Base-by-base conservation (phyloP, 1,284 basidiomycete genomes). In the Ganoderma meredithae region DNA sequence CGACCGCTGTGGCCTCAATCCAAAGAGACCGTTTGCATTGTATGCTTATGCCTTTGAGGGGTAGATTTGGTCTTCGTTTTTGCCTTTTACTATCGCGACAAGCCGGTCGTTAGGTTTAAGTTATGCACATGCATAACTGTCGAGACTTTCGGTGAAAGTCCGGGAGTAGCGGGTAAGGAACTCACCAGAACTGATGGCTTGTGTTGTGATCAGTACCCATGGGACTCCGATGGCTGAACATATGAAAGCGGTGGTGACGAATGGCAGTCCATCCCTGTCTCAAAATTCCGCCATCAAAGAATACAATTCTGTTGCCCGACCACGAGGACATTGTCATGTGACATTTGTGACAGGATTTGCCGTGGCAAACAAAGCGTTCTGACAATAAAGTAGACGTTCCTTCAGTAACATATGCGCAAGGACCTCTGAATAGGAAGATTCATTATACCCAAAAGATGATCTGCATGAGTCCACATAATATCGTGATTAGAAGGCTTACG, bases 71-170 rank as follows among this genome's bases (percentile, higher is more conserved):
- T 22, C 10, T 13, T 13, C 10, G 9, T 33, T 55, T 19, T 17
- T 27, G 2, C 15, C 27, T 5, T 12, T 27, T 31, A 17, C 27
- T 55, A 27, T 12, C 6, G 17, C 13, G 9, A 31, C 27, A 55
- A 13, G 0, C 6, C 17, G 52, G 2, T 19, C 31, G 4, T 55
- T 31, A 27, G 52, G 5, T n/a, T n/a, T n/a, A n/a, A n/a, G n/a
- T 17, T 17, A 55, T 6, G 15, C 22, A 2, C 3, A 60, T 25
- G 22, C 15, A 60, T 25, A 3, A n/a, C 8, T 39, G 33, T 41
- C 40, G 47, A 41, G 39, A 40, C 15, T 25, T 55, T 55, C 70
- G 70, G 65, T 36, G 64, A 64, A 71, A 64, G 58, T 63, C 62
- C 64, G 66, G 62, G 19, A 19, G 25, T 8, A 52, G 39, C 55